Evolutionary conservation across 148 eudicot species (phyloP).

Genomic region (Amaranthus hypochondriacus): DNA sequence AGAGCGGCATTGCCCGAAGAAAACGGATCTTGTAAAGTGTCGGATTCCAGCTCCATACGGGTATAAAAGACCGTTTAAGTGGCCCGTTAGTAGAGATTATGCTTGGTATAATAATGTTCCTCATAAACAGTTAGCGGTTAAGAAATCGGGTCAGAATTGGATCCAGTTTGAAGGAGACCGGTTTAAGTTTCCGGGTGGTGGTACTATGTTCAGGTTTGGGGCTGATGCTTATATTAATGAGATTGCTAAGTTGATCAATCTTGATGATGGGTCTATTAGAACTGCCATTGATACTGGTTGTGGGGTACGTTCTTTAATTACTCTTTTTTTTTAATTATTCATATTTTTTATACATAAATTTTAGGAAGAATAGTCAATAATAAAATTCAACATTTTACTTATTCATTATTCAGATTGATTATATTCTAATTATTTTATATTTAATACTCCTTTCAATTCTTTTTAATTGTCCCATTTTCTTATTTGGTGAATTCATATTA

Average conservation of each 20-base stretch:
- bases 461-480: no score
- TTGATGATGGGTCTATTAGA: slow-evolving; percentile 58
- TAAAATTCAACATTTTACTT: no score
- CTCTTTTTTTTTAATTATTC: neutral
- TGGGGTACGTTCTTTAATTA: slow-evolving; percentile 45
- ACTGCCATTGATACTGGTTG: slow-evolving; percentile 92
- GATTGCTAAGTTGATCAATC: slow-evolving; percentile 51
- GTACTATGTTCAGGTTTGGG: slow-evolving; percentile 81
- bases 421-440: no score
- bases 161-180: slow-evolving; percentile 58
- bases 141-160: slow-evolving; percentile 83
- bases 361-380: no score
- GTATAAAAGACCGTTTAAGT: slow-evolving; percentile 60
- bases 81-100: slow-evolving; percentile 71
- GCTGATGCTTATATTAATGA: slow-evolving; percentile 70
- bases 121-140: slow-evolving; percentile 59
- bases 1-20: slow-evolving; percentile 68
- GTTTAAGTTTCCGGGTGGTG: slow-evolving; percentile 88
- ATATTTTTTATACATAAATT: neutral
- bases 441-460: no score
- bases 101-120: slow-evolving; percentile 74
- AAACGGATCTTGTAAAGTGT: slow-evolving; percentile 45
- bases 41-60: slow-evolving; percentile 67
- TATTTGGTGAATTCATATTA: no score
- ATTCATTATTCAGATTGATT: no score